These are phyloP conservation scores for Phyllosticta capitalensis DNA, from an alignment of 2,329 filamentous ascomycete genomes.

Conservation along the genomic window DNA sequence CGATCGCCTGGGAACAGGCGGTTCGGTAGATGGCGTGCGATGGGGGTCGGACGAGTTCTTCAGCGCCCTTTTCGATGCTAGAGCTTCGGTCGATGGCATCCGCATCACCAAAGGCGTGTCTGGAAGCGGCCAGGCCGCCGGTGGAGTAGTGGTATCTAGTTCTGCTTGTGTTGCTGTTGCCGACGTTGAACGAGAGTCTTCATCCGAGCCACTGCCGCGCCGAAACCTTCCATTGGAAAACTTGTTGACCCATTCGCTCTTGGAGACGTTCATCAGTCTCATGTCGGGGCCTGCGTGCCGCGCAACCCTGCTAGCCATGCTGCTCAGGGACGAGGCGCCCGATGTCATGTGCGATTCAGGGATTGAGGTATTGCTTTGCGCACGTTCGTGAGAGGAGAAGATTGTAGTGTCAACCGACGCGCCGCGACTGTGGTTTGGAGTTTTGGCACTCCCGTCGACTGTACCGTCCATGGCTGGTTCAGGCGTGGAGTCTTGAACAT, in stretches of 20 bases:
- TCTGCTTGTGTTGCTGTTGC: not conserved
- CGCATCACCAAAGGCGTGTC: not conserved
- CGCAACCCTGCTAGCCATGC: constrained; percentile 18
- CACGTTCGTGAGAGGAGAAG: not conserved
- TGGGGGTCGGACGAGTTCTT: not conserved
- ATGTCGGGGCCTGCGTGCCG: constrained; percentile 18
- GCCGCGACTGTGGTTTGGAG: not conserved
- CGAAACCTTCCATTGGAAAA: not conserved
- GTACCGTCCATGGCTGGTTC: not conserved
- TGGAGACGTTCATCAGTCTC: constrained; percentile 14
- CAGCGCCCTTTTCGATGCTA: not conserved
- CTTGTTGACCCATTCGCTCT: not conserved
- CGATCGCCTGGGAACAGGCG: not conserved
- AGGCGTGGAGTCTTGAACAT: not conserved
- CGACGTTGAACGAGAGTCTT: not conserved
- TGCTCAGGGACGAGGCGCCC: constrained; percentile 18
- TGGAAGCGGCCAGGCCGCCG: not conserved
- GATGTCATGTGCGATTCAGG: not conserved
- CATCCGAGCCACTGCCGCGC: not conserved
- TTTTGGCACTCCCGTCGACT: not conserved
- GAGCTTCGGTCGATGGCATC: not conserved
- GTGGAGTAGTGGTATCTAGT: not conserved
- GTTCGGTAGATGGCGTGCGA: not conserved
- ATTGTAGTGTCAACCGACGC: not conserved
- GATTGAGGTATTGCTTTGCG: not conserved